Percentiles rank a stretch among this genome's conserved stretches.
Conservation (phyloP, 2,329 filamentous ascomycete species). For the Pseudocercospora fijiensis region DNA sequence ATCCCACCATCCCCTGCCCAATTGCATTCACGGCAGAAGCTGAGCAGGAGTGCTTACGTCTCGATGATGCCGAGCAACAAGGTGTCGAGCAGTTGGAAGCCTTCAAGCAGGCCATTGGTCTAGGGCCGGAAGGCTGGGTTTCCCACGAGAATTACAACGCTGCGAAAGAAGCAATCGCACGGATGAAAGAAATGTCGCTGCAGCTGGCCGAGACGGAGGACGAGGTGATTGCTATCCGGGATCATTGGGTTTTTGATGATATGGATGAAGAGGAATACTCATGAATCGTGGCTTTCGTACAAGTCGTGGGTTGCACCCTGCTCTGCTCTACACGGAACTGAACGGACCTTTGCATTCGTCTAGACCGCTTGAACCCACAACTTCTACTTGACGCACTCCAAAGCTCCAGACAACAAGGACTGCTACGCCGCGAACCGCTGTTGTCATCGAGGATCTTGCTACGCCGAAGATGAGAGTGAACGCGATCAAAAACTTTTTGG, state of each 20-base stretch:
- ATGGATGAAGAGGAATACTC: slow-evolving; percentile 40
- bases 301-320: no score
- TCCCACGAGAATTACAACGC: slow-evolving; percentile 24
- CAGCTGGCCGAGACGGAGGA: slow-evolving; percentile 24
- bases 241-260: slow-evolving; percentile 34
- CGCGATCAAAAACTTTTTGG: no score
- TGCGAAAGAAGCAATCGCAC: slow-evolving; percentile 21
- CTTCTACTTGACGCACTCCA: no score
- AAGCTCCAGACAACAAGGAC: no score
- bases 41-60: slow-evolving; percentile 29
- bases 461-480: no score
- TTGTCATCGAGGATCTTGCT: no score
- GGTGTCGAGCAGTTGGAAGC: slow-evolving; percentile 30
- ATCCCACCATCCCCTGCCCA: slow-evolving; percentile 16
- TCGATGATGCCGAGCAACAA: slow-evolving; percentile 25
- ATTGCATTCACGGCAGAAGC: slow-evolving; percentile 22
- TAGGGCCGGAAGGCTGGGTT: slow-evolving; percentile 29
- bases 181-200: slow-evolving; percentile 32
- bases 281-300: background rate
- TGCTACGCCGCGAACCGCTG: no score
- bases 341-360: no score
- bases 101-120: slow-evolving; percentile 15
- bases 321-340: no score
- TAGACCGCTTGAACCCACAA: no score
- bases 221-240: slow-evolving; percentile 18